These are phyloP conservation scores for Plenodomus tracheiphilus DNA, from an alignment of 2,329 filamentous ascomycete species.

Conservation along the genomic window DNA sequence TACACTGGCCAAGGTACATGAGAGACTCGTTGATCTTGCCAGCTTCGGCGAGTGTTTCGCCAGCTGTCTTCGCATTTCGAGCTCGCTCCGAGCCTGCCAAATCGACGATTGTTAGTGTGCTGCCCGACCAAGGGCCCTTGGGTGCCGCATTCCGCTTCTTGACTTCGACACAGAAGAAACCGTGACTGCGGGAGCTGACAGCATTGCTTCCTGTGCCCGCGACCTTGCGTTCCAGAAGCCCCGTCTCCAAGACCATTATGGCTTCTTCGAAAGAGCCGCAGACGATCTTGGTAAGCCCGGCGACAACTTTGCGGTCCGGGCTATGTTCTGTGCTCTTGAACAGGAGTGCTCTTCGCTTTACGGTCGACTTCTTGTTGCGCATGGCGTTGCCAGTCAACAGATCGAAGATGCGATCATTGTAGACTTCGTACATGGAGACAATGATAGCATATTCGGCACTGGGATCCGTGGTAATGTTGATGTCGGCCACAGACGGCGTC, in stretches of 20 bases:
- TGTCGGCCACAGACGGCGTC: slow-evolving; percentile 71
- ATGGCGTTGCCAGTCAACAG: slow-evolving; percentile 69
- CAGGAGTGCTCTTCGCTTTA: slow-evolving; percentile 75
- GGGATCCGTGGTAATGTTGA: slow-evolving; percentile 68
- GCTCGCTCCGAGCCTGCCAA: slow-evolving; percentile 93
- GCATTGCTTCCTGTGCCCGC: slow-evolving; percentile 93
- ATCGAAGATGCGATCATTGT: slow-evolving; percentile 97
- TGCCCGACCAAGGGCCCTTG: slow-evolving; percentile 71
- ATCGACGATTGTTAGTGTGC: slow-evolving; percentile 84
- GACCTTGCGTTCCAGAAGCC: slow-evolving; percentile 82
- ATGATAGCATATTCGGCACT: slow-evolving; percentile 83
- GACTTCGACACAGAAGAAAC: slow-evolving; percentile 93
- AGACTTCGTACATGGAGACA: slow-evolving; percentile 98
- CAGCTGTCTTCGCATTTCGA: slow-evolving; percentile 89
- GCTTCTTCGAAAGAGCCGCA: slow-evolving; percentile 83
- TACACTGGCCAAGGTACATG: slow-evolving; percentile 96
- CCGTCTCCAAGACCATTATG: slow-evolving; percentile 85
- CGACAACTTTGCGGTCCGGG: slow-evolving; percentile 90
- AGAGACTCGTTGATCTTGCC: slow-evolving; percentile 98
- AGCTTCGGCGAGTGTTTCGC: slow-evolving; percentile 88
- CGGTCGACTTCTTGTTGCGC: slow-evolving; percentile 55
- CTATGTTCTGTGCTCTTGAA: slow-evolving; percentile 92
- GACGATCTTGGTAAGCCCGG: slow-evolving; percentile 86
- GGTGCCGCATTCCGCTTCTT: slow-evolving; percentile 72
- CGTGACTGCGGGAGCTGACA: slow-evolving; percentile 87